Percentiles rank a stretch among this genome's conserved stretches.
These are phyloP conservation scores for Kodamaea plutei DNA, from an alignment of 1,139 yeast species.

Conservation along the genomic window DNA sequence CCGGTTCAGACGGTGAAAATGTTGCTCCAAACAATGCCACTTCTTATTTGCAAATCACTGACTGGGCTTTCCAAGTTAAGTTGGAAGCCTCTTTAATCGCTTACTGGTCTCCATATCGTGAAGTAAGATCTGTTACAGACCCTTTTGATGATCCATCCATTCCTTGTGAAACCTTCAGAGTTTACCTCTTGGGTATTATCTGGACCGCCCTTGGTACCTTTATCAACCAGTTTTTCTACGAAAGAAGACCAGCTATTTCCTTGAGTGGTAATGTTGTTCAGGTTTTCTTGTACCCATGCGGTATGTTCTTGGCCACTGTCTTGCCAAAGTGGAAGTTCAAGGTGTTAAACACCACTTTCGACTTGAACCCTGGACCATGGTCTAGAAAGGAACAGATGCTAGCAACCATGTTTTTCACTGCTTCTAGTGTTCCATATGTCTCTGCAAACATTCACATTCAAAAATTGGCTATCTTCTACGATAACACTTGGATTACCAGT, in stretches of 20 bases:
- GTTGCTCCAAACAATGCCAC: too few species aligned
- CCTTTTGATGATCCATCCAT: slow-evolving; percentile 48
- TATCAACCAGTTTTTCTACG: slow-evolving; percentile 54
- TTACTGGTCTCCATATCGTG: slow-evolving; percentile 60
- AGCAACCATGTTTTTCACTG: slow-evolving; percentile 17
- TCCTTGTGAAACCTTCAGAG: slow-evolving; percentile 54
- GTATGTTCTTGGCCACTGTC: slow-evolving; percentile 24
- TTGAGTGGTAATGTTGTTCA: slow-evolving; percentile 50
- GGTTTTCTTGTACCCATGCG: slow-evolving; percentile 56
- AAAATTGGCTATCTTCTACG: slow-evolving; percentile 13
- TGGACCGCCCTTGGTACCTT: slow-evolving; percentile 57
- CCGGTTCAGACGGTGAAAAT: too few species aligned
- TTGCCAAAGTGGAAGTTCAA: slow-evolving; percentile 22
- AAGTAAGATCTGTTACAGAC: slow-evolving; percentile 56
- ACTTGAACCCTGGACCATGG: slow-evolving; percentile 25
- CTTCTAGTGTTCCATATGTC: slow-evolving; percentile 12
- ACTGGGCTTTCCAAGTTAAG: slow-evolving; percentile 16
- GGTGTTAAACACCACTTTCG: slow-evolving; percentile 14
- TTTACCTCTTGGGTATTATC: slow-evolving; percentile 50
- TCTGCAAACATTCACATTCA: slow-evolving; percentile 17
- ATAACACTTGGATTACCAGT: slow-evolving; percentile 15
- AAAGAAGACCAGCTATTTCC: slow-evolving; percentile 49
- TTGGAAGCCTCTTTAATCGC: slow-evolving; percentile 30
- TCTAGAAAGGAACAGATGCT: slow-evolving; percentile 21
- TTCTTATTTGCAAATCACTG: slow-evolving; percentile 6